Evolutionary conservation across 345 rosid species (phyloP), one percentile per base, ranked within the genome.

Genomic region (Odontarrhena argentea): DNA sequence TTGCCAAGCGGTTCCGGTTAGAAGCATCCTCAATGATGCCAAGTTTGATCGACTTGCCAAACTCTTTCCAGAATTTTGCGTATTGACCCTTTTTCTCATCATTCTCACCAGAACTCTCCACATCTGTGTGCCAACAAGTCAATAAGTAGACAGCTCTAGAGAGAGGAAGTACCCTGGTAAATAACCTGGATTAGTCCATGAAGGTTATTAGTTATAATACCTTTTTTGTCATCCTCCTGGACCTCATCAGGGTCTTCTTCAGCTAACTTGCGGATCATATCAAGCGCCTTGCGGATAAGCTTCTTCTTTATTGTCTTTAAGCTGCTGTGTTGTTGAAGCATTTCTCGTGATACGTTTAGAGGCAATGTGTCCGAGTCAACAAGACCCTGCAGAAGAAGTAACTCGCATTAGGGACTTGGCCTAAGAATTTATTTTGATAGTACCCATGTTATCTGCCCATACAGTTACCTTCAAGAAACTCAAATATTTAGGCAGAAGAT

Each of bases 231-330:
- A 58, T 88, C 85, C 76, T 84, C 89, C 51, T 75, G 74, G 24
- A 78, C 52, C 72, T 89, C 96, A 63, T 88, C 92, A 36, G 98
- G 96, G 81, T 92, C 96, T 80, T 92, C 99, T 65, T 84, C 89
- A 4, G 91, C 97, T 69, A 94, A 79, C 68, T 77, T 91, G 41
- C 95, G 89, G 51, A 91, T 91, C 97, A 91, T 88, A 77, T 91
- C 96, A 69, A 94, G 91, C 30, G 99, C 99, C 81, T 88, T 91
- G 44, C 96, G 78, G 74, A 94, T 91, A 65, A 94, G 93, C 74
- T 94, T 94, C 84, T 94, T 94, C 85, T 94, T 94, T 55, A 91
- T 94, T 66, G 97, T 94, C 80, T 88, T 94, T 77, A 94, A 82
- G 75, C 97, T 94, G 77, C 88, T 82, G 72, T 94, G 96, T 59